Evolutionary conservation across 1,139 yeast genomes (phyloP).

Genomic region (Debaryomyces sp.): DNA sequence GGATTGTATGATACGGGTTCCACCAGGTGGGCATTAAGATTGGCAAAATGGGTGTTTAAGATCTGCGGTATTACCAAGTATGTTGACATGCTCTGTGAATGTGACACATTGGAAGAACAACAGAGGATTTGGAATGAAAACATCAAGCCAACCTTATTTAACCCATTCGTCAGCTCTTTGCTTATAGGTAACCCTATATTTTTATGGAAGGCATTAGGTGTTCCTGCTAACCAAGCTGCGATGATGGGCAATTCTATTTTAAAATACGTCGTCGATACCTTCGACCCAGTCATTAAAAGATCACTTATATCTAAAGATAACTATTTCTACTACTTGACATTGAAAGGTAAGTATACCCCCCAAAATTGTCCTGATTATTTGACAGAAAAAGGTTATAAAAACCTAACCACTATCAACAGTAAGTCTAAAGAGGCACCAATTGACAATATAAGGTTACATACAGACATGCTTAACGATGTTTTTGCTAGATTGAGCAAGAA

Average conservation of each 20-base stretch:
- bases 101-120: slow-evolving; percentile 65
- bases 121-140: slow-evolving; percentile 59
- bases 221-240: slow-evolving; percentile 79
- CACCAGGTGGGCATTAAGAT: slow-evolving; percentile 80
- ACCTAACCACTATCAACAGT: slow-evolving; percentile 40
- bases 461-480: slow-evolving; percentile 78
- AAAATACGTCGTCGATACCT: slow-evolving; percentile 72
- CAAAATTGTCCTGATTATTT: slow-evolving; percentile 78
- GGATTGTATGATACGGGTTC: slow-evolving; percentile 80
- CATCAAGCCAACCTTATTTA: slow-evolving; percentile 70
- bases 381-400: slow-evolving; percentile 57
- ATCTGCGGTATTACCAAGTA: slow-evolving; percentile 55
- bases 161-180: slow-evolving; percentile 66
- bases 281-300: slow-evolving; percentile 70
- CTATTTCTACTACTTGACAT: slow-evolving; percentile 73
- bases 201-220: slow-evolving; percentile 87
- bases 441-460: slow-evolving; percentile 73
- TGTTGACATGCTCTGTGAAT: slow-evolving; percentile 58
- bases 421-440: slow-evolving; percentile 41
- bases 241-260: slow-evolving; percentile 76
- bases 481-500: slow-evolving; percentile 63
- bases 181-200: slow-evolving; percentile 80
- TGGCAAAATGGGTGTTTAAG: slow-evolving; percentile 62
- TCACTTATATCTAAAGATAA: slow-evolving; percentile 70
- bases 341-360: slow-evolving; percentile 62